These are phyloP conservation scores for Kondoa subrosea DNA, from an alignment of 768 basidiomycete species.

Conservation along the genomic window DNA sequence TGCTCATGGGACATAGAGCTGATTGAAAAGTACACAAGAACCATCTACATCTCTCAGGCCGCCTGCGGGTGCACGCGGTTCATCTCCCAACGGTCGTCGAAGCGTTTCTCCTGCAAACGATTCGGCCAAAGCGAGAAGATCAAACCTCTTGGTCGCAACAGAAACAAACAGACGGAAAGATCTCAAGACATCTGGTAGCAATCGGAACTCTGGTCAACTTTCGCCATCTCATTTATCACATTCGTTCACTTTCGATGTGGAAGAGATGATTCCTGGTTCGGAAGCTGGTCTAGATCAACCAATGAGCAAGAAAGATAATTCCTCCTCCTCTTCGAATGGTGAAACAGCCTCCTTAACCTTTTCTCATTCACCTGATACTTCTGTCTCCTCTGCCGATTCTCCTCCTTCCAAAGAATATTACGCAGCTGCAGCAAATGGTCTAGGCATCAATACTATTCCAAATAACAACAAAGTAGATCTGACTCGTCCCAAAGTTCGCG, in stretches of 20 bases:
- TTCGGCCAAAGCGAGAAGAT: background rate
- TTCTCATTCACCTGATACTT: background rate
- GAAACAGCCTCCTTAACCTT: background rate
- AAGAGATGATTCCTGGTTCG: background rate
- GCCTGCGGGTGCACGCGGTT: too few relatives aligned
- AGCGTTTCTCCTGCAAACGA: too few relatives aligned
- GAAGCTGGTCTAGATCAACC: background rate
- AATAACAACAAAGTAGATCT: too few relatives aligned
- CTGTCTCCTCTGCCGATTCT: background rate
- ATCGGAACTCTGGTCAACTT: too few relatives aligned
- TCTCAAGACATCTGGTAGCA: background rate
- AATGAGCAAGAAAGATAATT: background rate
- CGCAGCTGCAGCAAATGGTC: too few relatives aligned
- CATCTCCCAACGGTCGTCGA: background rate
- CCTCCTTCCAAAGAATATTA: slow-evolving; percentile 5
- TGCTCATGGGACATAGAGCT: too few relatives aligned
- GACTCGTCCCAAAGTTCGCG: too few relatives aligned
- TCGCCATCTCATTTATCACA: background rate
- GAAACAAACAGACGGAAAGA: background rate
- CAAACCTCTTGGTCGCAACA: background rate
- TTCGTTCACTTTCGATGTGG: background rate
- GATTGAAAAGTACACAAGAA: too few relatives aligned
- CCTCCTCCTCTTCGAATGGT: background rate
- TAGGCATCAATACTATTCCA: too few relatives aligned
- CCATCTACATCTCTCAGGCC: too few relatives aligned